A percentile compares a stretch with the other conserved stretches of the same genome.
phyloP scores from a whole-genome alignment of 2,329 filamentous ascomycete species.

The Fusarium nelsonii region DNA sequence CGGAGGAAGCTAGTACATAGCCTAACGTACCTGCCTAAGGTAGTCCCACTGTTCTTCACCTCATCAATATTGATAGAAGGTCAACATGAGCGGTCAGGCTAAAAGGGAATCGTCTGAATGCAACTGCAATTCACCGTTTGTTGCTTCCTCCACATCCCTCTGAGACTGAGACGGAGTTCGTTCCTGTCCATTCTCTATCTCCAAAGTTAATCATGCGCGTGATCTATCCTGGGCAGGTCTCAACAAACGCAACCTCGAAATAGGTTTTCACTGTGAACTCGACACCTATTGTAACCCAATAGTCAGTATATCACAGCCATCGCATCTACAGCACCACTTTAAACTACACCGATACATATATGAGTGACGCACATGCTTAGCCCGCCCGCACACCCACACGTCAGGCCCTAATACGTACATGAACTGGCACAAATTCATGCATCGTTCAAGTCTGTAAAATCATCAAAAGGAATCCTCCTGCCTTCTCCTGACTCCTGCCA shows the following conservation, averaged over 20 bases:
- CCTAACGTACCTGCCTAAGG: slow-evolving; percentile 13
- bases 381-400: slow-evolving; percentile 48
- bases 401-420: slow-evolving; percentile 48
- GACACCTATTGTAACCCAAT: slow-evolving; percentile 3
- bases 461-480: not conserved
- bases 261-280: slow-evolving; percentile 4
- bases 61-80: slow-evolving; percentile 3
- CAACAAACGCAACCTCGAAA: slow-evolving; percentile 7
- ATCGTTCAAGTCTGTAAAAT: slow-evolving; percentile 15
- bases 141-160: not conserved
- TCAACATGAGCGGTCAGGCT: slow-evolving; percentile 31
- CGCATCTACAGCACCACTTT: slow-evolving; percentile 33
- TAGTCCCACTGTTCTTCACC: slow-evolving; percentile 29
- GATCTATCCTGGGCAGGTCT: not conserved
- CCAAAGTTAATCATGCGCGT: not conserved
- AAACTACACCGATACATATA: slow-evolving; percentile 39
- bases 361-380: slow-evolving; percentile 44
- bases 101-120: slow-evolving; percentile 10
- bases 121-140: slow-evolving; percentile 2
- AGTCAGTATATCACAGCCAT: not conserved
- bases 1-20: slow-evolving; percentile 12
- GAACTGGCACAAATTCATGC: slow-evolving; percentile 47
- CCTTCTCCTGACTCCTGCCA: slow-evolving; percentile 9
- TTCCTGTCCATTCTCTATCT: not conserved
- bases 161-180: not conserved